Evolutionary conservation across 225 moss, liverwort and hornwort genomes (phyloP).

Genomic region (Ulota crispa): DNA sequence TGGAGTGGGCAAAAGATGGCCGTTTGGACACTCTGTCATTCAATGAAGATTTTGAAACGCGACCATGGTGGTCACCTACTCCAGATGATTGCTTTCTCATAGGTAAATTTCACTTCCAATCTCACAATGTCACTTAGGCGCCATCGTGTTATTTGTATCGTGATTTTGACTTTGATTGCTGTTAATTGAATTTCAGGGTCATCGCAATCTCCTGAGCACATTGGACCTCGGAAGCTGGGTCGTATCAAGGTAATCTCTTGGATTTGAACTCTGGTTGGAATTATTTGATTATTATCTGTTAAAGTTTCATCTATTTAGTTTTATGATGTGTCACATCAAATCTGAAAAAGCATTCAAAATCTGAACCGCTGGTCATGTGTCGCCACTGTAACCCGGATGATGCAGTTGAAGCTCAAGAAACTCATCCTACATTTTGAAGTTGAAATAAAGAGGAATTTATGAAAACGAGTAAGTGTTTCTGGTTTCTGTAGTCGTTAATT

Average conservation of each 20-base stretch:
- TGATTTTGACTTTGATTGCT: slow-evolving; percentile 15
- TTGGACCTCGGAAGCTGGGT: slow-evolving; percentile 43
- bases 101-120: slow-evolving; percentile 30
- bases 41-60: slow-evolving; percentile 86
- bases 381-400: not conserved
- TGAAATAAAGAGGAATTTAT: not conserved
- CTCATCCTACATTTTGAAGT: slow-evolving; percentile 6
- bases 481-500: not conserved
- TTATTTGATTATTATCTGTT: not conserved
- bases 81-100: slow-evolving; percentile 60
- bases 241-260: slow-evolving; percentile 46
- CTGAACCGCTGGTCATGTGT: not conserved
- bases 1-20: slow-evolving; percentile 65
- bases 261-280: slow-evolving; percentile 5
- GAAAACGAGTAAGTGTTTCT: not conserved
- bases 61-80: slow-evolving; percentile 96
- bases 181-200: slow-evolving; percentile 47
- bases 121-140: not conserved
- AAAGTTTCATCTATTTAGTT: not conserved
- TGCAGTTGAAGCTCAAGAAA: slow-evolving; percentile 17
- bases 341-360: not conserved
- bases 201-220: slow-evolving; percentile 42
- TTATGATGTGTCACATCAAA: not conserved
- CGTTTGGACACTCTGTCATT: slow-evolving; percentile 60
- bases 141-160: not conserved